Base-by-base conservation (phyloP, 208 protist species). In the Crithidia bombi region DNA sequence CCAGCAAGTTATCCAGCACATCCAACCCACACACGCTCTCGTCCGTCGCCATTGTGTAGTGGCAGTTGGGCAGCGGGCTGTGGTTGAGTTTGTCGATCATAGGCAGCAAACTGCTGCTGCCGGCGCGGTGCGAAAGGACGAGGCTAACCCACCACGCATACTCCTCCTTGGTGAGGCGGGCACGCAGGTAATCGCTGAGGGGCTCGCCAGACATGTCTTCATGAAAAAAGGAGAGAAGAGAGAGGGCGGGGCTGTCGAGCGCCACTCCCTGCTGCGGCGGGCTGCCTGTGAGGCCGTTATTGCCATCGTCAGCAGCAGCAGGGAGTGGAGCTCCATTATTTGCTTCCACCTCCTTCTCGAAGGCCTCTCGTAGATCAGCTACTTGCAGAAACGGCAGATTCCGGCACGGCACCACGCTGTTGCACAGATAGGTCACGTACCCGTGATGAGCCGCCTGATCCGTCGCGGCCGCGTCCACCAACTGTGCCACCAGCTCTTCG, bases 61-160 rank as follows among this genome's bases (percentile, higher is more conserved):
- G 85, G 69, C 82, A 87, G 72, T 95, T 95, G 10, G 90, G 90
- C 47, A 85, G 61, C 17, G 83, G 79, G 55, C 75, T 69, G 75
- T 95, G 90, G 75, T 95, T 93, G 38, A 95, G 87, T 64, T 93
- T 95, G 61, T 95, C 90, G 25, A 93, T 56, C 41, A 95, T 71
- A 12, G 90, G 90, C 36, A 93, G 72, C 25, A 95, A 54, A n/a
- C 74, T 89, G 17, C 85, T 73, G 41, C 73, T 59, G 15, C 90
- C 90, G 15, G 65, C 38, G 41, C 90, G 90, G 46, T 89, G 85
- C 7, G 87, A 79, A 14, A 95, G 80, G 25, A 95, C 82, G 39
- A 85, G 66, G 70, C 87, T 93, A n/a, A 85, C 82, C 84, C 85
- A 93, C 87, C 90, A 95, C 57, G 74, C 76, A 70, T 92, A 92